A percentile compares a stretch with the other conserved stretches of the same genome.
Conservation (phyloP, 2,329 filamentous ascomycete genomes). For the Pseudohalonectria lignicola region DNA sequence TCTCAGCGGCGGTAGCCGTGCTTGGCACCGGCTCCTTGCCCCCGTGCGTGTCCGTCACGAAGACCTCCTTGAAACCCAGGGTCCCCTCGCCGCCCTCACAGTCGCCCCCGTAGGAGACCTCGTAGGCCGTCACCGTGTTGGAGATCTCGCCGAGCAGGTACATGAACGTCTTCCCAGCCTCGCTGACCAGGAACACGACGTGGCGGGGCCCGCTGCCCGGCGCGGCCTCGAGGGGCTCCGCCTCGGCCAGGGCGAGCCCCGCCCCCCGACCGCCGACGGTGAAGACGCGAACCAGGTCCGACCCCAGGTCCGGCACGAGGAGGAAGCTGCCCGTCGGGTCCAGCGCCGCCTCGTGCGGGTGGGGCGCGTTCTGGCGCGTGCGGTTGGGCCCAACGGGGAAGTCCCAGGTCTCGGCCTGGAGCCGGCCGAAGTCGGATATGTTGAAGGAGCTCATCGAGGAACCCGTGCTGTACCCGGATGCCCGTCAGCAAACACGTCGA, state of each 20-base stretch:
- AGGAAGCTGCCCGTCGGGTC: conserved; percentile 56
- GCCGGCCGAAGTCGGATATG: conserved; percentile 24
- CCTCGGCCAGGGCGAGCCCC: conserved; percentile 27
- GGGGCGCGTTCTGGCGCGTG: conserved; percentile 42
- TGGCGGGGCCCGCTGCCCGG: conserved; percentile 56
- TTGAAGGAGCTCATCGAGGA: conserved; percentile 33
- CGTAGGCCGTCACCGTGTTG: conserved; percentile 45
- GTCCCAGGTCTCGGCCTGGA: conserved; percentile 27
- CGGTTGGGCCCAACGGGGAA: conserved; percentile 23
- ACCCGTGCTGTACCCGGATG: conserved; percentile 20
- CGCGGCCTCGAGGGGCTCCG: conserved; percentile 27
- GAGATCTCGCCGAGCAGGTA: conserved; percentile 52
- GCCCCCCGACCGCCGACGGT: conserved; percentile 29
- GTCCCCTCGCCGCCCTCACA: conserved; percentile 17
- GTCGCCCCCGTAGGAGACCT: conserved; percentile 33
- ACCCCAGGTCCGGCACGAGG: conserved; percentile 54
- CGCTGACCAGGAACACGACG: conserved; percentile 37
- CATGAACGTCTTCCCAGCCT: conserved; percentile 36
- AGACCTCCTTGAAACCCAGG: conserved; percentile 34
- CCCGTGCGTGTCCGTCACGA: conserved; percentile 35
- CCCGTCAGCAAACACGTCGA: too few species aligned
- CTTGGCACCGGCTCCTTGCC: conserved; percentile 25
- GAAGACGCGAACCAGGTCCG: conserved; percentile 50
- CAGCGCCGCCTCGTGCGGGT: conserved; percentile 53
- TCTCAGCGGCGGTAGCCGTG: conserved; percentile 40